phyloP scores from a whole-genome alignment of 2,329 filamentous ascomycete genomes.

The Neoscytalidium dimidiatum region DNA sequence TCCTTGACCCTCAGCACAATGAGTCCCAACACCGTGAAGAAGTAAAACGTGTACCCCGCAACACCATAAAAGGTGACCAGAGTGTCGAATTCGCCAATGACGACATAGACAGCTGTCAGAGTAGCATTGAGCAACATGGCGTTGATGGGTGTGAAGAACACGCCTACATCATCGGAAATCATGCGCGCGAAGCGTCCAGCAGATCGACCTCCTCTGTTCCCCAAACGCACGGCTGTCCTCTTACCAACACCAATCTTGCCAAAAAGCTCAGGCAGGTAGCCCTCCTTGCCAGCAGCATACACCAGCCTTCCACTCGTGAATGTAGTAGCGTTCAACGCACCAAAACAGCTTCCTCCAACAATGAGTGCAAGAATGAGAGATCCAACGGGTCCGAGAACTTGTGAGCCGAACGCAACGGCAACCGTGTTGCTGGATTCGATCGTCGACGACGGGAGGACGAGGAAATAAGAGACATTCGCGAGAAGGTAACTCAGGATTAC shows the following conservation, averaged over 20 bases:
- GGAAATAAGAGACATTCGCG: constrained; percentile 90
- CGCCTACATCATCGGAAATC: constrained; percentile 66
- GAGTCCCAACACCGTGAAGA: constrained; percentile 87
- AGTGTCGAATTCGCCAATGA: constrained; percentile 87
- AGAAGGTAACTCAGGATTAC: constrained; percentile 90
- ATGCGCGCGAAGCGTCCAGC: background rate
- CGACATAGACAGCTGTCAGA: constrained; percentile 75
- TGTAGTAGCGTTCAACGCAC: constrained; percentile 88
- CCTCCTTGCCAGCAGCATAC: constrained; percentile 93
- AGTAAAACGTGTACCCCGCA: constrained; percentile 96
- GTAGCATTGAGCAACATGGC: constrained; percentile 80
- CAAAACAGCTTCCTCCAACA: constrained; percentile 89
- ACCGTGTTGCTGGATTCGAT: constrained; percentile 92
- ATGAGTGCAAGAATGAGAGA: constrained; percentile 83
- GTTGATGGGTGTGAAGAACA: constrained; percentile 93
- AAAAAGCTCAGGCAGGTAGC: constrained; percentile 83
- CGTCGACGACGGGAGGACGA: constrained; percentile 78
- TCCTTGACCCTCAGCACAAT: constrained; percentile 88
- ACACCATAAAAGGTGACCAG: constrained; percentile 97
- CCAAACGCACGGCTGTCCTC: constrained; percentile 37
- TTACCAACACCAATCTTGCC: constrained; percentile 74
- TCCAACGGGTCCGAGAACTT: constrained; percentile 85
- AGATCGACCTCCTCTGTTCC: background rate
- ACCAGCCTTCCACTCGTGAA: constrained; percentile 92
- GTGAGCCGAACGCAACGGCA: constrained; percentile 88